Conservation (phyloP, 441 rosid genomes). For the Monsonia emarginata region DNA sequence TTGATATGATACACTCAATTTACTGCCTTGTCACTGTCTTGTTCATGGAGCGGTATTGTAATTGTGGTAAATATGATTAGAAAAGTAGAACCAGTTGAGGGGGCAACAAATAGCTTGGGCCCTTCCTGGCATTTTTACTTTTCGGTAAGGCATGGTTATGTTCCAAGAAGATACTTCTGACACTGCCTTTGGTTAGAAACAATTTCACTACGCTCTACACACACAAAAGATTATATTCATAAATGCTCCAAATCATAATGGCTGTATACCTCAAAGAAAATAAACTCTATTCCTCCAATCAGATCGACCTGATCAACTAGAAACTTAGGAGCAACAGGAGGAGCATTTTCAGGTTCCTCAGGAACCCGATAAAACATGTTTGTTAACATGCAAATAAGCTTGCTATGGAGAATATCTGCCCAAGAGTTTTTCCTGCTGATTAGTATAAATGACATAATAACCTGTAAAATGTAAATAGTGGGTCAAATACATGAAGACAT, state of each 20-base stretch:
- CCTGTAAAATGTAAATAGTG: slow-evolving; percentile 38
- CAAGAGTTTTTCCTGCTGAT: slow-evolving; percentile 75
- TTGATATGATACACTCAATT: too few species aligned
- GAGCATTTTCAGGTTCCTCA: slow-evolving; percentile 35
- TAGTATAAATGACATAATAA: slow-evolving; percentile 61
- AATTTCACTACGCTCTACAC: too few species aligned
- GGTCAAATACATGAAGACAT: background rate
- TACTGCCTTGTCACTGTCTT: too few species aligned
- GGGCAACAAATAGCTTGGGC: too few species aligned
- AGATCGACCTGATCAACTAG: slow-evolving; percentile 77
- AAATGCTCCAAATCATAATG: background rate
- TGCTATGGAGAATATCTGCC: slow-evolving; percentile 96
- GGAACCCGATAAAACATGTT: slow-evolving; percentile 82
- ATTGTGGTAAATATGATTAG: background rate
- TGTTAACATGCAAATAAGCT: slow-evolving; percentile 75
- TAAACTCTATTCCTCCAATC: slow-evolving; percentile 89
- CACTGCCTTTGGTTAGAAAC: background rate
- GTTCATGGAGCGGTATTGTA: too few species aligned
- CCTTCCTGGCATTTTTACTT: background rate
- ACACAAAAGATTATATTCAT: too few species aligned
- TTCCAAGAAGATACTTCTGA: background rate
- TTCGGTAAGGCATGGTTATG: background rate
- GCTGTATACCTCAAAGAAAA: slow-evolving; percentile 72
- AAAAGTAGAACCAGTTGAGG: background rate
- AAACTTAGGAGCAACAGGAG: slow-evolving; percentile 43